phyloP scores from a whole-genome alignment of 129 eudicot genomes.

The Flaveria sonorensis region DNA sequence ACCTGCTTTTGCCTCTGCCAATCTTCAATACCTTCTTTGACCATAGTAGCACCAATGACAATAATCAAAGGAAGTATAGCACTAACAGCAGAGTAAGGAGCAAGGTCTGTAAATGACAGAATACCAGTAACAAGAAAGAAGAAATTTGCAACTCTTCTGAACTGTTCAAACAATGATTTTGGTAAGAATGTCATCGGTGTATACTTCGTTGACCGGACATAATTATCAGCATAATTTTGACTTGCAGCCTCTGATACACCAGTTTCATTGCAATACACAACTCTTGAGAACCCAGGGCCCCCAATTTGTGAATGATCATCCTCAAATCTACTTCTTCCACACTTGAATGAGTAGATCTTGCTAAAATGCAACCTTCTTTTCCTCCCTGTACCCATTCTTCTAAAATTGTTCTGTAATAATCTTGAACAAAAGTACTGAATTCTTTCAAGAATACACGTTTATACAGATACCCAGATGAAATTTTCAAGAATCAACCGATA shows the following conservation, averaged over 20 bases:
- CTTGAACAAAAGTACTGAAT: neutral
- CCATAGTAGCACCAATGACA: constrained; percentile 89
- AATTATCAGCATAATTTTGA: constrained; percentile 57
- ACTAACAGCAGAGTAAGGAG: constrained; percentile 84
- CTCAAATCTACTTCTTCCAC: constrained; percentile 51
- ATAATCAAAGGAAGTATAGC: constrained; percentile 72
- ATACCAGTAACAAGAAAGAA: constrained; percentile 81
- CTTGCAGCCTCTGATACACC: constrained; percentile 47
- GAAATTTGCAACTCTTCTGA: constrained; percentile 96
- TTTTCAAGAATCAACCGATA: constrained; percentile 19
- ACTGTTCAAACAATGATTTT: constrained; percentile 91
- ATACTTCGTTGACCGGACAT: constrained; percentile 85
- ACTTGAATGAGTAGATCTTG: constrained; percentile 79
- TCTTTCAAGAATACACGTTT: constrained; percentile 28
- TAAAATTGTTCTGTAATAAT: neutral
- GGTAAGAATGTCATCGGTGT: constrained; percentile 76
- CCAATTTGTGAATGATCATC: constrained; percentile 93
- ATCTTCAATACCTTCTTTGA: constrained; percentile 91
- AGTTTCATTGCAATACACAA: constrained; percentile 77
- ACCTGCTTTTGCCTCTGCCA: constrained; percentile 85
- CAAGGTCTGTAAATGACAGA: constrained; percentile 67
- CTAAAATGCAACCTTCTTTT: constrained; percentile 67
- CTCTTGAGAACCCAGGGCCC: constrained; percentile 85
- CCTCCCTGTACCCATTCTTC: constrained; percentile 49
- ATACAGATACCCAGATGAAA: constrained; percentile 35